phyloP scores from a whole-genome alignment of 345 rosid species.

The Brassica nigra region DNA sequence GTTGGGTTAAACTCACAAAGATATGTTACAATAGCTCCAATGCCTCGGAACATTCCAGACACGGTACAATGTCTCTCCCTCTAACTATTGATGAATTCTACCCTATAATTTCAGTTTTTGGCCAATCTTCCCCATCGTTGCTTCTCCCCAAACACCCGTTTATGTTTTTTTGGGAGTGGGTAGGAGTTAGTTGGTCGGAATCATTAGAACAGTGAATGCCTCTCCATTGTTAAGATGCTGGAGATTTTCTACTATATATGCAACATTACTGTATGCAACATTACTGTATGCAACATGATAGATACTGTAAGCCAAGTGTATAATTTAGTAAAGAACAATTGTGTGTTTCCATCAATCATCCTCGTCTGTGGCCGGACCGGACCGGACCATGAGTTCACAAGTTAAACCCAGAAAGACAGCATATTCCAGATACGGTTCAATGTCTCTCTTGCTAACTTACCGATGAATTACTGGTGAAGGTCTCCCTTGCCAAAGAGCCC shows the following conservation, averaged over 20 bases:
- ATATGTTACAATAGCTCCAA: conserved; percentile 80
- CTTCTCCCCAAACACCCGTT: background rate
- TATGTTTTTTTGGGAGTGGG: background rate
- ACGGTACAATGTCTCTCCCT: conserved; percentile 86
- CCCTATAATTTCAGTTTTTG: background rate
- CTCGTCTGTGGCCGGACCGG: conserved; percentile 48
- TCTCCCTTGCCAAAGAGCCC: background rate
- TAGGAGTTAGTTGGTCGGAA: conserved; percentile 19
- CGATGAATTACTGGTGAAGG: conserved; percentile 37
- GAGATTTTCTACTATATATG: conserved; percentile 29
- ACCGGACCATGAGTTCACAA: conserved; percentile 46
- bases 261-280: conserved; percentile 18
- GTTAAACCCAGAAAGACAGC: conserved; percentile 65
- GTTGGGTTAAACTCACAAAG: conserved; percentile 63
- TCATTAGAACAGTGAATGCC: conserved; percentile 24
- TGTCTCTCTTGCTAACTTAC: conserved; percentile 80
- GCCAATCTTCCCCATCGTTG: conserved; percentile 17
- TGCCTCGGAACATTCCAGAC: conserved; percentile 81
- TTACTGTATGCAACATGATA: conserved; percentile 8
- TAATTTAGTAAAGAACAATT: conserved; percentile 19
- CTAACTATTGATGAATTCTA: conserved; percentile 49
- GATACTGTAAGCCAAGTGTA: conserved; percentile 28
- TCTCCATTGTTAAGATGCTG: conserved; percentile 20
- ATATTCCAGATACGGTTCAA: conserved; percentile 84
- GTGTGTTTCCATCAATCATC: conserved; percentile 29